Percentiles rank a stretch among this genome's conserved stretches.
These are phyloP conservation scores for Wickerhamomyces chambardii DNA, from an alignment of 805 yeast genomes.

Conservation along the genomic window DNA sequence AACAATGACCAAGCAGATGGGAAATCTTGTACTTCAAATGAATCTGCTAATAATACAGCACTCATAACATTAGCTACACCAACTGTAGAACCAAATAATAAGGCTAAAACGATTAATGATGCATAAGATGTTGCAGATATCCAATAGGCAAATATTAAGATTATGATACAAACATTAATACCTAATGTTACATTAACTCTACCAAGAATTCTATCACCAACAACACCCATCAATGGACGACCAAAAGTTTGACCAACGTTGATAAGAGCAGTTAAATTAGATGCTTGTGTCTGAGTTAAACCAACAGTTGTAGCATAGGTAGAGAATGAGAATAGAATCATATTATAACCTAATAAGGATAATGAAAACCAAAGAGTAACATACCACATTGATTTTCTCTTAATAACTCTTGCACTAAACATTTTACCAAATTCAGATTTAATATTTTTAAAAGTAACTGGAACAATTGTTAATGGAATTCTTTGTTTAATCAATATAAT, in stretches of 20 bases:
- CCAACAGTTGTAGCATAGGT: constrained; percentile 43
- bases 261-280: constrained; percentile 34
- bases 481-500: constrained; percentile 34
- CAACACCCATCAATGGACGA: constrained; percentile 36
- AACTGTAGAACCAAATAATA: constrained; percentile 32
- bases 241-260: constrained; percentile 41
- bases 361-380: constrained; percentile 27
- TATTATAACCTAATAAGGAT: constrained; percentile 30
- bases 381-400: constrained; percentile 20
- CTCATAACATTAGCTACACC: constrained; percentile 38
- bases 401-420: constrained; percentile 22
- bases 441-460: constrained; percentile 4
- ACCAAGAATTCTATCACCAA: constrained; percentile 34
- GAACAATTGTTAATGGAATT: constrained; percentile 20
- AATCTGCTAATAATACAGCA: constrained; percentile 31
- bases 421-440: constrained; percentile 19
- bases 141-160: constrained; percentile 39
- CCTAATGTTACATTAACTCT: constrained; percentile 33
- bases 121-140: constrained; percentile 28
- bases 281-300: constrained; percentile 30
- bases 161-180: constrained; percentile 22
- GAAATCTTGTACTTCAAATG: constrained; percentile 25
- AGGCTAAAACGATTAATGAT: constrained; percentile 29
- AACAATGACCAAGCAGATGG: constrained; percentile 30
- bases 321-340: constrained; percentile 35